These are phyloP conservation scores for Solanum medicagineum DNA, from an alignment of 257 asterid species.

Conservation along the genomic window DNA sequence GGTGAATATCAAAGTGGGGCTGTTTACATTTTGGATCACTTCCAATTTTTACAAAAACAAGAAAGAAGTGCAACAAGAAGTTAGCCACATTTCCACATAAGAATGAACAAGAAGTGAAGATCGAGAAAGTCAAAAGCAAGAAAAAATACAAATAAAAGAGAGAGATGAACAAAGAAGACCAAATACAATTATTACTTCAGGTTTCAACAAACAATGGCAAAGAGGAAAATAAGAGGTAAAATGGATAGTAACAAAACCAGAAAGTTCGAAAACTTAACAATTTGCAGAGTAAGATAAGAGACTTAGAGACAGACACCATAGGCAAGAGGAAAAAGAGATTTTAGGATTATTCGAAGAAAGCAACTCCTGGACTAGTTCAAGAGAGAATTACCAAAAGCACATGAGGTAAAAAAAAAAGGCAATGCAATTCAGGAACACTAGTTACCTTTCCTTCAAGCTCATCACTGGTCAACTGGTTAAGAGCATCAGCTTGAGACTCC, in stretches of 20 bases:
- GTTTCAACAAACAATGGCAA: background rate
- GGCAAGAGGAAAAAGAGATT: background rate
- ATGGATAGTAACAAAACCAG: background rate
- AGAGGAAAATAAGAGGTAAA: background rate
- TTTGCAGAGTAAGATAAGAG: background rate
- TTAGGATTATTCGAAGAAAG: background rate
- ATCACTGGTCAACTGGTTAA: constrained; percentile 62
- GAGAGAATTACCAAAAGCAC: background rate
- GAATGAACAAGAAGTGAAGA: background rate
- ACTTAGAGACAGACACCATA: background rate
- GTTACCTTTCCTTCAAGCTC: constrained; percentile 96
- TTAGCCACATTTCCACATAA: background rate
- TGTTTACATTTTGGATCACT: background rate
- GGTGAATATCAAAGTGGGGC: background rate
- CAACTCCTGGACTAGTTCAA: background rate
- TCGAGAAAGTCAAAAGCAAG: background rate
- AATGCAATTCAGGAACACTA: background rate
- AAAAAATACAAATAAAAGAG: background rate
- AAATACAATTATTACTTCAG: background rate
- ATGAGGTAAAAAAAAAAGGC: background rate
- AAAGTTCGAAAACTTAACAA: background rate
- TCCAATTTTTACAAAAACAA: background rate
- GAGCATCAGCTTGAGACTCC: constrained; percentile 96
- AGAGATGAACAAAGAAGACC: background rate
- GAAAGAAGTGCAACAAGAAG: background rate